These are phyloP conservation scores for Fomitopsis betulina DNA, from an alignment of 1,284 basidiomycete species.

Conservation along the genomic window DNA sequence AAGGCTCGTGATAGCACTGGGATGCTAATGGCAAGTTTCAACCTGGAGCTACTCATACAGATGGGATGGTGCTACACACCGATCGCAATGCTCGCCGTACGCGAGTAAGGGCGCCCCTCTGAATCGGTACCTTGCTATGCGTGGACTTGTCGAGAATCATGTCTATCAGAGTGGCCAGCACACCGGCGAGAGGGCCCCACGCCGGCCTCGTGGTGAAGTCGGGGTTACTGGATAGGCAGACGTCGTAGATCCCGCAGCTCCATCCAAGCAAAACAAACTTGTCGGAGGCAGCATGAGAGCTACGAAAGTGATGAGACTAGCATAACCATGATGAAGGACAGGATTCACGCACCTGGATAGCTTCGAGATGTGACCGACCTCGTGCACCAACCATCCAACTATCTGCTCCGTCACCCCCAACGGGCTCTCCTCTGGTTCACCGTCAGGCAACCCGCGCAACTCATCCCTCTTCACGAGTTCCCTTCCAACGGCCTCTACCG, in stretches of 20 bases:
- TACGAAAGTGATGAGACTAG: constrained; percentile 23
- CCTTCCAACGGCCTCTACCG: constrained; percentile 62
- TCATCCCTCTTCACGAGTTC: constrained; percentile 61
- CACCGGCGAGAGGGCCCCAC: constrained; percentile 47
- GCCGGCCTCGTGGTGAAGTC: constrained; percentile 40
- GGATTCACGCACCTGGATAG: constrained; percentile 42
- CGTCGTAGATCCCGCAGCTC: constrained; percentile 62
- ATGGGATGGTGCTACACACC: constrained; percentile 28
- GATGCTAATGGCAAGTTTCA: constrained; percentile 33
- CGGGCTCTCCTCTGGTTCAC: constrained; percentile 34
- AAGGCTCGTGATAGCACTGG: constrained; percentile 40
- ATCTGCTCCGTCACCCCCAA: constrained; percentile 64
- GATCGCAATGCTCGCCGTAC: constrained; percentile 62
- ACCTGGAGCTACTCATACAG: background rate
- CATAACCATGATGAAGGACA: constrained; percentile 5
- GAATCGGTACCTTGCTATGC: constrained; percentile 53
- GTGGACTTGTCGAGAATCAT: constrained; percentile 46
- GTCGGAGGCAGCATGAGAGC: constrained; percentile 59
- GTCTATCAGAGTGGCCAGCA: constrained; percentile 57
- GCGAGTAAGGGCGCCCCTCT: constrained; percentile 55
- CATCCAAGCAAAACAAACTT: constrained; percentile 73
- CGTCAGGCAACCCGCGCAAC: constrained; percentile 38
- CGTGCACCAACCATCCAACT: constrained; percentile 66
- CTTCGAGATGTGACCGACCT: constrained; percentile 53
- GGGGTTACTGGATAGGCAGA: constrained; percentile 39